A percentile compares a stretch with the other conserved stretches of the same genome.
These are phyloP conservation scores for Daldinia sp. DNA, from an alignment of 2,329 filamentous ascomycete genomes.

Conservation along the genomic window DNA sequence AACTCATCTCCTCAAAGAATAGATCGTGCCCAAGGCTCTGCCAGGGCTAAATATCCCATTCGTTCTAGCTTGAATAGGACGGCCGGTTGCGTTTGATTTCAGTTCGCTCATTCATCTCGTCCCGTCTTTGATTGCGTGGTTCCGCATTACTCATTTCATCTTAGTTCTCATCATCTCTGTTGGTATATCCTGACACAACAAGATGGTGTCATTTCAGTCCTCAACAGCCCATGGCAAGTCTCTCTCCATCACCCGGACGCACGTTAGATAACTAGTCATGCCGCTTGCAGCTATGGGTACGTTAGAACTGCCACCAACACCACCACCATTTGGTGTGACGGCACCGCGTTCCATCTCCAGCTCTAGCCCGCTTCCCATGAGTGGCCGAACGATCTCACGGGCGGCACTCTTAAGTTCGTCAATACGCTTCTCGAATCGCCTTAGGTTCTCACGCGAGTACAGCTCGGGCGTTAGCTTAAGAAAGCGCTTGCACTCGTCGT, in stretches of 20 bases:
- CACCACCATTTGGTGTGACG: conserved; percentile 53
- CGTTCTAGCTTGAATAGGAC: conserved; percentile 14
- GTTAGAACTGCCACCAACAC: conserved; percentile 56
- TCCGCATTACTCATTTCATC: conserved; percentile 25
- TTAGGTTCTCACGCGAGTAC: conserved; percentile 87
- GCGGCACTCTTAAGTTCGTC: conserved; percentile 91
- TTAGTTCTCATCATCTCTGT: conserved; percentile 14
- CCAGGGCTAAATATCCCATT: conserved; percentile 1
- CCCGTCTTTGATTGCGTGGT: conserved; percentile 18
- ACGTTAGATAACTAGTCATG: conserved; percentile 51
- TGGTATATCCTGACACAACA: not conserved
- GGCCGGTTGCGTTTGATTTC: conserved; percentile 5
- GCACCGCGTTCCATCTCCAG: conserved; percentile 73
- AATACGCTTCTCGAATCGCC: conserved; percentile 85
- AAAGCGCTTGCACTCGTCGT: conserved; percentile 92
- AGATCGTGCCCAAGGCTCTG: conserved; percentile 1
- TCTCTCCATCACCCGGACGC: conserved; percentile 50
- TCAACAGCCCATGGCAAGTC: conserved; percentile 52
- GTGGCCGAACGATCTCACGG: conserved; percentile 81
- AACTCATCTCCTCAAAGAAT: conserved; percentile 8
- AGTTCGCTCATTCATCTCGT: conserved; percentile 2
- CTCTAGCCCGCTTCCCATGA: conserved; percentile 88
- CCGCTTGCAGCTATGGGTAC: conserved; percentile 32
- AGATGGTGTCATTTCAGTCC: conserved; percentile 34
- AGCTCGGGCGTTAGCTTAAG: conserved; percentile 84